phyloP scores from a whole-genome alignment of 1,284 basidiomycete genomes.

The Malassezia slooffiae region DNA sequence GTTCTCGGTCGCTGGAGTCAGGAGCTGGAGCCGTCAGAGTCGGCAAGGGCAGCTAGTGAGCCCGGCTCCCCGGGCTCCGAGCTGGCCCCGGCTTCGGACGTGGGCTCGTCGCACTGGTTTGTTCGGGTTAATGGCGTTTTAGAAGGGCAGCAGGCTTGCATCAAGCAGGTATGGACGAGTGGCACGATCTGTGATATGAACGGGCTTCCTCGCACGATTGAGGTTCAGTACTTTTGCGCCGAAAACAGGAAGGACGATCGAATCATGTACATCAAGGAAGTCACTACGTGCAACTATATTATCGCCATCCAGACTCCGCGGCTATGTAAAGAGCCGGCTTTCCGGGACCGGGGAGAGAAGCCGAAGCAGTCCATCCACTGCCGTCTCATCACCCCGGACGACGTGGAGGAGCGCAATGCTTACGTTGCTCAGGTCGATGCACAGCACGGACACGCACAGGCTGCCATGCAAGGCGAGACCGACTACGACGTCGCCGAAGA shows the following conservation, averaged over 20 bases:
- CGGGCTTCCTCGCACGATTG: slow-evolving; percentile 3
- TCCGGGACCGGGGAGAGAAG: not conserved
- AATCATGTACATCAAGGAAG: slow-evolving; percentile 4
- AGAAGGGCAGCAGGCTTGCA: too few relatives aligned
- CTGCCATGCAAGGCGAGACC: too few relatives aligned
- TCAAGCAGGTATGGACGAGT: slow-evolving; percentile 4
- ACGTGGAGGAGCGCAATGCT: not conserved
- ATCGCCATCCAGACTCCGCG: not conserved
- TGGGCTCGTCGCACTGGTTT: too few relatives aligned
- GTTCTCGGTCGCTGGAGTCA: too few relatives aligned
- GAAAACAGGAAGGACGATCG: not conserved
- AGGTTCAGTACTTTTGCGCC: slow-evolving; percentile 9
- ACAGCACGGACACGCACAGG: not conserved
- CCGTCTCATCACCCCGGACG: slow-evolving; percentile 9
- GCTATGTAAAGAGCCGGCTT: slow-evolving; percentile 1
- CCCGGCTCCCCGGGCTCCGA: too few relatives aligned
- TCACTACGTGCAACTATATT: slow-evolving; percentile 10
- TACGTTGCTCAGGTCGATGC: not conserved
- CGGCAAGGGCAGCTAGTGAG: too few relatives aligned
- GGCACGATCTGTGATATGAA: slow-evolving; percentile 12
- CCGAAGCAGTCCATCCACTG: slow-evolving; percentile 1
- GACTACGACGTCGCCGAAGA: too few relatives aligned
- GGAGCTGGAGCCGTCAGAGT: too few relatives aligned
- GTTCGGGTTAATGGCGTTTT: too few relatives aligned
- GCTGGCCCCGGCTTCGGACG: too few relatives aligned